Base-by-base conservation (phyloP, 1,139 yeast species). In the Nadsonia commutata region DNA sequence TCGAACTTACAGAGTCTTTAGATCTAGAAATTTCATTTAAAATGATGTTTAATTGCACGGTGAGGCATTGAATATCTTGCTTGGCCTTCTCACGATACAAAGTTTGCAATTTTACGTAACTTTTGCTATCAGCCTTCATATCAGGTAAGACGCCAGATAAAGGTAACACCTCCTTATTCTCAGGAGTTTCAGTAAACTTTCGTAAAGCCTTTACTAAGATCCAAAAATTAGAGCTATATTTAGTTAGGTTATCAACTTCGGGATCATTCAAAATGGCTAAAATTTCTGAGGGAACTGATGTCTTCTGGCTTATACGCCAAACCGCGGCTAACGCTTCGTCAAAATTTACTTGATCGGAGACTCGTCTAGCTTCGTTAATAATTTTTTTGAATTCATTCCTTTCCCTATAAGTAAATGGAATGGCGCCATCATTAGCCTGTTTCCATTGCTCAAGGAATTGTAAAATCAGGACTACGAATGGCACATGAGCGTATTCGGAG, bases 111-210 rank as follows among this genome's bases (percentile, higher is more conserved):
- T 55, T 57, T 8, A 80, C 67, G 56, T 81, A 90, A 43, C 69
- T 69, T 13, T 62, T 62, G 0, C 95, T 79, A 50, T 78, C 78
- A 0, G 95, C 74, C 31, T 83, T 81, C 96, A 90, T 88, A 58
- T 88, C 97, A 0, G 95, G 95, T 11, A 88, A 57, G 1, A 67
- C 71, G 0, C 95, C 95, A 2, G 80, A 69, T 2, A 85, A 63
- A 0, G 96, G 96, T 20, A 82, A 61, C 18, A 59, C 55, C 2
- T 65, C 61, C 46, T 66, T 61, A 3, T 53, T 48, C 6, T 48
- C 47, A 2, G 50, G 43, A 17, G 48, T 48, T 0, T 52, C 50
- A 5, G 78, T 66, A 56, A 76, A 88, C 3, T 52, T 50, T 31
- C 69, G 63, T 42, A 88, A 62, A 0, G 88, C 80, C 31, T 62